Percentiles rank a stretch among this genome's conserved stretches.
These are phyloP conservation scores for Ceratobasidium sp. DNA, from an alignment of 1,284 basidiomycete species.

Conservation along the genomic window DNA sequence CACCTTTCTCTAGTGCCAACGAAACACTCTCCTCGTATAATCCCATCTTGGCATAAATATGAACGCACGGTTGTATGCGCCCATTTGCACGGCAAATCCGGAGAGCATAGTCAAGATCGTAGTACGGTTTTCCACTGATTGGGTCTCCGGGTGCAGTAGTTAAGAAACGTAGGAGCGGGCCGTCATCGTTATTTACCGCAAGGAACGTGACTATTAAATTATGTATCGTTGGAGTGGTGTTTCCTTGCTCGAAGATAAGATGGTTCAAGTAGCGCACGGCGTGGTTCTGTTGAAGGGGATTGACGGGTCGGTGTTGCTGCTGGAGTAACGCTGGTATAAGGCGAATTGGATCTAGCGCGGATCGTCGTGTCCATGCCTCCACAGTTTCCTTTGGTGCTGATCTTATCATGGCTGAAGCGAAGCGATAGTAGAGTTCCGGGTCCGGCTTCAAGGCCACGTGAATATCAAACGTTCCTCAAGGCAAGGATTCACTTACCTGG, in stretches of 20 bases:
- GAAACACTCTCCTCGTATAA: conserved; percentile 96
- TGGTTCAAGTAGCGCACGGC: conserved; percentile 87
- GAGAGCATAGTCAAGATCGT: conserved; percentile 95
- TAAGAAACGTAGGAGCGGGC: conserved; percentile 82
- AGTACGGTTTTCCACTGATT: conserved; percentile 84
- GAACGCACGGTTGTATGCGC: conserved; percentile 87
- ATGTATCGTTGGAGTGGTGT: conserved; percentile 85
- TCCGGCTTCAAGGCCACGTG: conserved; percentile 59
- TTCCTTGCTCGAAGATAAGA: conserved; percentile 77
- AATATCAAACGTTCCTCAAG: background rate
- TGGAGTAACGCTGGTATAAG: conserved; percentile 90
- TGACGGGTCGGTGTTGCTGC: conserved; percentile 70
- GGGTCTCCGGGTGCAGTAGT: conserved; percentile 82
- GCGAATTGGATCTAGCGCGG: conserved; percentile 76
- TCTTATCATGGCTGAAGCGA: conserved; percentile 84
- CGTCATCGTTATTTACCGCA: conserved; percentile 64
- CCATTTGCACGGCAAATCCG: conserved; percentile 85
- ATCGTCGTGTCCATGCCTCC: conserved; percentile 87
- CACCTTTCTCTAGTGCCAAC: conserved; percentile 89
- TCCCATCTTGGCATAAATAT: conserved; percentile 98
- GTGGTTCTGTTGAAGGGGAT: conserved; percentile 77
- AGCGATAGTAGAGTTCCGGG: conserved; percentile 91
- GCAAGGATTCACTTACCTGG: conserved; percentile 62
- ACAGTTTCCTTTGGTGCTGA: conserved; percentile 87
- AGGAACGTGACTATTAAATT: conserved; percentile 92